phyloP scores from a whole-genome alignment of 305 asterid species.

The Solanum hybrid region DNA sequence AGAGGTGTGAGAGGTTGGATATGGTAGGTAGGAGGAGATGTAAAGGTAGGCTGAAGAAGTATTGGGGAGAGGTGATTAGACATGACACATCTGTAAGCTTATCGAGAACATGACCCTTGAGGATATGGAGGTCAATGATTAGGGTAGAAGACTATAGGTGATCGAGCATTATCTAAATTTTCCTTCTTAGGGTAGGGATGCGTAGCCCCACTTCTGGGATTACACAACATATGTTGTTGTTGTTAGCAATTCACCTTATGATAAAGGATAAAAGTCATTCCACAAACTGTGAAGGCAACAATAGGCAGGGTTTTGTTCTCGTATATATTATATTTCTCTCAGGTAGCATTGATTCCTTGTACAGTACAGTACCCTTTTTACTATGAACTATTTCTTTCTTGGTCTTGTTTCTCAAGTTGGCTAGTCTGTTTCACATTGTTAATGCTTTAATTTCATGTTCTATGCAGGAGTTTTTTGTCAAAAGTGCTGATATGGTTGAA shows the following conservation, averaged over 20 bases:
- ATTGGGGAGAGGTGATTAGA: neutral
- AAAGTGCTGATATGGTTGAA: conserved; percentile 82
- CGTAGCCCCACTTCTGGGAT: neutral
- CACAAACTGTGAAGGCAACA: neutral
- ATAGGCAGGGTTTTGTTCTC: neutral
- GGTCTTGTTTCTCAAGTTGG: neutral
- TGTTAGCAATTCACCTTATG: neutral
- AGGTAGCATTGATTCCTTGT: neutral
- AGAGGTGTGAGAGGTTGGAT: neutral
- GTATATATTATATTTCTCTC: neutral
- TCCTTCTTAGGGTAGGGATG: neutral
- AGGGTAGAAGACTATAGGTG: neutral
- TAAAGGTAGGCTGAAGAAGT: neutral
- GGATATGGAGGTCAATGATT: neutral
- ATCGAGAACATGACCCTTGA: neutral
- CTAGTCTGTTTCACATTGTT: neutral
- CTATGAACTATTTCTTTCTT: neutral
- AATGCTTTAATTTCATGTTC: conserved; percentile 8
- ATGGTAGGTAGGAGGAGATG: neutral
- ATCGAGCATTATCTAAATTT: neutral
- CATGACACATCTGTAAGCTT: neutral
- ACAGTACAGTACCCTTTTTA: neutral
- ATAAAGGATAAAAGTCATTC: neutral
- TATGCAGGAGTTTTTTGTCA: conserved; percentile 83
- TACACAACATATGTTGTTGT: neutral